Percentiles rank a stretch among this genome's conserved stretches.
Conservation (phyloP, 1,284 basidiomycete genomes). For the Puccinia triticina region DNA sequence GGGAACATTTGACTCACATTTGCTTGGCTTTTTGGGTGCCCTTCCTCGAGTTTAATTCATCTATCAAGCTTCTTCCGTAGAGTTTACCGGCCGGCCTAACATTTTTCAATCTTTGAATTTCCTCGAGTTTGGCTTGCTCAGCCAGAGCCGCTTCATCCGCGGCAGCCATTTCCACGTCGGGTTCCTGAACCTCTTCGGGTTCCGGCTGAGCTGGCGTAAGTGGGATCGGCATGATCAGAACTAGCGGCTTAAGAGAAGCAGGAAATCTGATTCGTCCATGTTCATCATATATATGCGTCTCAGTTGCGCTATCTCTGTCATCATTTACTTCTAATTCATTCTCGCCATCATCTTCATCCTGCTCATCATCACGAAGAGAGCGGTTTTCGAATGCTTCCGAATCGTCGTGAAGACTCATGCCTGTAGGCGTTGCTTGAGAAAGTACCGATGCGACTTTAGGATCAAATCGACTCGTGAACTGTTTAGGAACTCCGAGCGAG, state of each 20-base stretch:
- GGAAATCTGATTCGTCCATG: slow-evolving; percentile 49
- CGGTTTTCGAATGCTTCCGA: slow-evolving; percentile 8
- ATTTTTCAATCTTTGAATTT: slow-evolving; percentile 11
- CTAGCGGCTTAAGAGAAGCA: slow-evolving; percentile 35
- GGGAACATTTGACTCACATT: slow-evolving; percentile 26
- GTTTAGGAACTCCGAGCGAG: slow-evolving; percentile 27
- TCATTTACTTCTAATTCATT: background rate
- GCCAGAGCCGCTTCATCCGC: background rate
- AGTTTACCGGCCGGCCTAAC: slow-evolving; percentile 41
- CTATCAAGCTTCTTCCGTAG: slow-evolving; percentile 47
- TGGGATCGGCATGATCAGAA: slow-evolving; percentile 47
- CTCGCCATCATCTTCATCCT: slow-evolving; percentile 3
- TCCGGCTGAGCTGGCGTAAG: slow-evolving; percentile 42
- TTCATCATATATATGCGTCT: slow-evolving; percentile 44
- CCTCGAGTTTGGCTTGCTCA: slow-evolving; percentile 20
- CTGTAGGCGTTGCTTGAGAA: background rate
- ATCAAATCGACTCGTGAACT: slow-evolving; percentile 49
- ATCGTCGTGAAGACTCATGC: slow-evolving; percentile 19
- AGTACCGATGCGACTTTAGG: slow-evolving; percentile 44
- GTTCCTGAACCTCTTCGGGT: slow-evolving; percentile 22
- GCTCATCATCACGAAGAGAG: slow-evolving; percentile 2
- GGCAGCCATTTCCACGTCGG: background rate
- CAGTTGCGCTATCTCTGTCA: slow-evolving; percentile 9
- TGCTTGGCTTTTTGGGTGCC: slow-evolving; percentile 40
- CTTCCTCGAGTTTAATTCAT: slow-evolving; percentile 50